A percentile compares a stretch with the other conserved stretches of the same genome.
Evolutionary conservation across 2,329 filamentous ascomycete species (phyloP).

Genomic region (Cladosporium halotolerans): DNA sequence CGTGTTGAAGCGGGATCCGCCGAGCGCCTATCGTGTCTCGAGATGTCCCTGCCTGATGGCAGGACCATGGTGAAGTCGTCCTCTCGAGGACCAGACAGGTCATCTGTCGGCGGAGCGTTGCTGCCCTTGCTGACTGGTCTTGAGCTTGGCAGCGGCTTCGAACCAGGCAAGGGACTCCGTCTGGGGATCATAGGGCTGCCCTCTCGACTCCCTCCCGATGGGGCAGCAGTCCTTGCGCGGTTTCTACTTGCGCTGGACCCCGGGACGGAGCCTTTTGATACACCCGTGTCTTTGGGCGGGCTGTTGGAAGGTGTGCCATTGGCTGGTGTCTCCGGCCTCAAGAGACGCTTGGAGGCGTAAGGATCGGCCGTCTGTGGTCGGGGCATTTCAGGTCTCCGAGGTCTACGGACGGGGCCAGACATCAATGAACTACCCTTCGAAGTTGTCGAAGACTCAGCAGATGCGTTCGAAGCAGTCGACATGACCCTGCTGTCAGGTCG

Average conservation of each 20-base stretch:
- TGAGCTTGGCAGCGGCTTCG: slow-evolving; percentile 17
- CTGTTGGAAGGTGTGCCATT: slow-evolving; percentile 41
- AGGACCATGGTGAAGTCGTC: slow-evolving; percentile 44
- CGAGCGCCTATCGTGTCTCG: background rate
- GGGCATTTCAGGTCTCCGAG: slow-evolving; percentile 40
- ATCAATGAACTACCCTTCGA: slow-evolving; percentile 43
- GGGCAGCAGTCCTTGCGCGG: slow-evolving; percentile 19
- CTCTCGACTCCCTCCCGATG: slow-evolving; percentile 22
- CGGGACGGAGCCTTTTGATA: slow-evolving; percentile 24
- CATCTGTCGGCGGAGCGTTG: slow-evolving; percentile 17
- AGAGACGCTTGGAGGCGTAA: slow-evolving; percentile 36
- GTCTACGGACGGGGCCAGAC: slow-evolving; percentile 54
- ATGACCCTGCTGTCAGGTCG: slow-evolving; percentile 21
- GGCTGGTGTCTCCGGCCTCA: slow-evolving; percentile 41
- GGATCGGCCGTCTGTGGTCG: slow-evolving; percentile 51
- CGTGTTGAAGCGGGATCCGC: slow-evolving; percentile 15
- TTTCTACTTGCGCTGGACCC: slow-evolving; percentile 23
- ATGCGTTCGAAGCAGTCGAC: slow-evolving; percentile 26
- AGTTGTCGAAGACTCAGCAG: slow-evolving; percentile 23
- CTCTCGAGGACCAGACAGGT: slow-evolving; percentile 26
- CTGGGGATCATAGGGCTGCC: slow-evolving; percentile 25
- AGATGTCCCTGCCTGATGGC: slow-evolving; percentile 27
- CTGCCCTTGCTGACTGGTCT: slow-evolving; percentile 31
- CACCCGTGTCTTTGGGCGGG: slow-evolving; percentile 31
- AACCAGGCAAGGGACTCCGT: slow-evolving; percentile 18